Evolutionary conservation across 202 grass and related monocot species (phyloP), one percentile per base, ranked within the genome.

Genomic region (Panicum virgatum): DNA sequence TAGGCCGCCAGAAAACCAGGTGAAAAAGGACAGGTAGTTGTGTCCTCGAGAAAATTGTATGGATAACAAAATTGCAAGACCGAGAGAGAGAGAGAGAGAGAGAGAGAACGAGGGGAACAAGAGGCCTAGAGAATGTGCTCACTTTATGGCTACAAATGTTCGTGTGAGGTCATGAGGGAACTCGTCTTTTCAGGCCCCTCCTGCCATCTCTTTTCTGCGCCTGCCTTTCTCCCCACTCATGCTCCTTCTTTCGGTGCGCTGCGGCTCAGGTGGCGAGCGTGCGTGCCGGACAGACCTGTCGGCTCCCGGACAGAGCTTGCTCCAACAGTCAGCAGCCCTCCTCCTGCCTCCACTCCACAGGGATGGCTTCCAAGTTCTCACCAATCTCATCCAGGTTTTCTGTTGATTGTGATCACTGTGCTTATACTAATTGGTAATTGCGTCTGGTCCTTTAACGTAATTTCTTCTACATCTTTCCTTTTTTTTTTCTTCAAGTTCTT

Each of bases 101-200:
- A 29, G 3, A 50, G 2, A 18, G 2, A 10, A 12, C 9, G 23
- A n/a, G 22, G 45, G 66, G 61, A 81, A 82, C 72, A 89, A 85
- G 71, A 89, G 54, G 57, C 87, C 82, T 81, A 36, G 76, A 80
- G 70, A 62, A 68, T 62, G 76, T 44, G 54, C 54, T 8, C 70
- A 19, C 86, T 80, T 89, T 85, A 46, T 20, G 77, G 78, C 38
- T 68, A 73, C 75, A 84, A 60, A 62, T 80, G 62, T 52, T 69
- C n/a, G 62, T 80, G 75, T 88, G 81, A 70, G 81, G 42, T 80
- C 86, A 60, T 81, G 52, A 42, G 11, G 50, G 5, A 5, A 37
- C 47, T 20, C 83, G 51, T 67, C 88, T 89, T 89, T 89, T 86
- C 66, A 82, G 66, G 52, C 12, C 81, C 39, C 19, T 39, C 61